These are phyloP conservation scores for Cordyceps pruinosa DNA, from an alignment of 2,329 filamentous ascomycete genomes.

Conservation along the genomic window DNA sequence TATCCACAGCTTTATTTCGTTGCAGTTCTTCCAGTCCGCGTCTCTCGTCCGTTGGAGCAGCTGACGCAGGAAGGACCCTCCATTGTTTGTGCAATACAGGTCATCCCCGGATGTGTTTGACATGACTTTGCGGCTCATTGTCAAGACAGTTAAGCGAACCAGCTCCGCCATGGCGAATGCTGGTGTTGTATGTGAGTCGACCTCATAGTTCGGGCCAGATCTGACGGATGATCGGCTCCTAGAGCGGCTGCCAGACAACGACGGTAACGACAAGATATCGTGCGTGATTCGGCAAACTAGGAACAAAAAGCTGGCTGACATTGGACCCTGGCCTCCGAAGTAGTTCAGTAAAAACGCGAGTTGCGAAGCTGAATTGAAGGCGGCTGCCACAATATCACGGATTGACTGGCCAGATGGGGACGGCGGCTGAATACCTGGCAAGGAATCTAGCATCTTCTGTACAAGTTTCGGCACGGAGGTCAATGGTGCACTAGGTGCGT, in stretches of 20 bases:
- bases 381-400: background rate
- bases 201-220: background rate
- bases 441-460: background rate
- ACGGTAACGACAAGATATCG: background rate
- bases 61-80: background rate
- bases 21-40: conserved; percentile 4
- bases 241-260: background rate
- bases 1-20: conserved; percentile 15
- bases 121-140: conserved; percentile 9
- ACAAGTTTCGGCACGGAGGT: background rate
- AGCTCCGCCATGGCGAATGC: conserved; percentile 12
- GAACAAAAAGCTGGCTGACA: background rate
- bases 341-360: background rate
- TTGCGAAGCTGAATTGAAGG: background rate
- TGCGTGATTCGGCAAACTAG: background rate
- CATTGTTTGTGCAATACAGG: background rate
- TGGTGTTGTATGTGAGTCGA: background rate
- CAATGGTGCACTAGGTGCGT: background rate
- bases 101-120: conserved; percentile 5
- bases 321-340: background rate
- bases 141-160: conserved; percentile 13
- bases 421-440: background rate
- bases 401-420: background rate
- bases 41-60: background rate
- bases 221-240: background rate